Percentiles rank a stretch among this genome's conserved stretches.
Conservation (phyloP, 23 red algal genomes). For the Gracilaria vermiculophylla region DNA sequence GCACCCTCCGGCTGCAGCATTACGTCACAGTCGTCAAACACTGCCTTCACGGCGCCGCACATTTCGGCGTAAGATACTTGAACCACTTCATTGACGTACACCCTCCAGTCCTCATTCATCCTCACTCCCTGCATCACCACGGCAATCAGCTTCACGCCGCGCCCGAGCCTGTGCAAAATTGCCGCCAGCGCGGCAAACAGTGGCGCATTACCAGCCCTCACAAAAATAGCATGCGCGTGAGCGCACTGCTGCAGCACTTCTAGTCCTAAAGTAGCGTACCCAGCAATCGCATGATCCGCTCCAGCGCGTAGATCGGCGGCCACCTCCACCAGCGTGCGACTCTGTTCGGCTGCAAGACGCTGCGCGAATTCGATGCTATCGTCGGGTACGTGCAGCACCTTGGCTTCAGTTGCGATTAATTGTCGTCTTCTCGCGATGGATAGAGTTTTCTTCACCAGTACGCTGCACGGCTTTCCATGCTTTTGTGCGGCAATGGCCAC, state of each 20-base stretch:
- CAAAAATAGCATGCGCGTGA: slow-evolving; percentile 22
- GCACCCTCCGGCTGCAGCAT: slow-evolving; percentile 36
- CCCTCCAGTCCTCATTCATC: slow-evolving; percentile 29
- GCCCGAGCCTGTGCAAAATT: slow-evolving; percentile 24
- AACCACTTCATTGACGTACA: slow-evolving; percentile 37
- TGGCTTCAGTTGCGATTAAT: not conserved
- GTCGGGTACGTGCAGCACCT: not conserved
- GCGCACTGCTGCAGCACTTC: slow-evolving; percentile 48
- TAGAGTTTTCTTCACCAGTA: not conserved
- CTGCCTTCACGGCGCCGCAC: slow-evolving; percentile 16
- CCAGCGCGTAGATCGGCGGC: slow-evolving; percentile 1
- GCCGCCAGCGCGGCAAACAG: slow-evolving; percentile 26
- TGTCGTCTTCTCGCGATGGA: slow-evolving; percentile 1
- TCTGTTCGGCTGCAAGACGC: not conserved
- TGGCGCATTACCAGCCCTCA: slow-evolving; percentile 32
- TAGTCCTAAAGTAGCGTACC: slow-evolving; percentile 39
- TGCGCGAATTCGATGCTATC: not conserved
- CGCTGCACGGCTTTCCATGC: slow-evolving; percentile 38
- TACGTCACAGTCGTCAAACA: slow-evolving; percentile 41
- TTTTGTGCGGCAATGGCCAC: slow-evolving; percentile 34
- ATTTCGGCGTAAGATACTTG: not conserved
- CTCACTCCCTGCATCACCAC: slow-evolving; percentile 20
- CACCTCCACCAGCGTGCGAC: slow-evolving; percentile 40
- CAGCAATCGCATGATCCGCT: slow-evolving; percentile 9
- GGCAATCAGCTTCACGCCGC: slow-evolving; percentile 31